Evolutionary conservation across 2,329 filamentous ascomycete genomes (phyloP), one percentile per base, ranked within the genome.

Genomic region (Chaetomium sp.): DNA sequence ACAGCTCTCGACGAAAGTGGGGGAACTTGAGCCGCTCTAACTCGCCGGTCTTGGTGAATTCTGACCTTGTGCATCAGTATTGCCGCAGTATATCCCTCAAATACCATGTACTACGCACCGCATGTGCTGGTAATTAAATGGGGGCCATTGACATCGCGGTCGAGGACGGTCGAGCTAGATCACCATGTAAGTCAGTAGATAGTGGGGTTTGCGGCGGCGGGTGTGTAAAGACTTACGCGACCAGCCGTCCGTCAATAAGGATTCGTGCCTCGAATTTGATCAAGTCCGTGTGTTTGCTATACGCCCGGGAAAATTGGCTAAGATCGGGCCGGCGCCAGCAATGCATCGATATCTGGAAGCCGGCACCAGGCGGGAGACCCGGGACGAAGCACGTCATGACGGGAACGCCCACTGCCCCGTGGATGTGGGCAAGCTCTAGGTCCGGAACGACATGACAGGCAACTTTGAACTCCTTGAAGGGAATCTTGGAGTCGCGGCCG

Each of bases 381-480:
- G 87, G 84, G 45, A 90, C 76, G 67, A 89, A 92, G 59, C 81
- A 84, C 12, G 84, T 87, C 63, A 91, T 76, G 10, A 82, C 82
- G 1, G 87, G 87, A n/a, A 88, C 64, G 9, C 76, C 72, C 52
- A 72, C 69, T 12, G 75, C 72, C 41, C 74, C 74, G 47, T 77
- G 74, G 11, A 75, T 68, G 56, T 79, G 77, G 33, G 76, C 74
- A 49, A 80, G 79, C 54, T 84, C 82, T 49, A 68, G 55, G 65
- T 81, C 78, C 5, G 76, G 73, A n/a, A 85, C 79, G 36, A 86
- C 82, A 68, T 87, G 86, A 68, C 88, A 95, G 58, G 82, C 78
- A 6, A 88, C 89, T 66, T 84, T 86, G 77, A 94, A 95, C 71
- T 95, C 90, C 69, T 89, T 88, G 54, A 91, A 71, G 1, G 90